Evolutionary conservation across 202 grass and related monocot genomes (phyloP).

Genomic region (Digitaria exilis): DNA sequence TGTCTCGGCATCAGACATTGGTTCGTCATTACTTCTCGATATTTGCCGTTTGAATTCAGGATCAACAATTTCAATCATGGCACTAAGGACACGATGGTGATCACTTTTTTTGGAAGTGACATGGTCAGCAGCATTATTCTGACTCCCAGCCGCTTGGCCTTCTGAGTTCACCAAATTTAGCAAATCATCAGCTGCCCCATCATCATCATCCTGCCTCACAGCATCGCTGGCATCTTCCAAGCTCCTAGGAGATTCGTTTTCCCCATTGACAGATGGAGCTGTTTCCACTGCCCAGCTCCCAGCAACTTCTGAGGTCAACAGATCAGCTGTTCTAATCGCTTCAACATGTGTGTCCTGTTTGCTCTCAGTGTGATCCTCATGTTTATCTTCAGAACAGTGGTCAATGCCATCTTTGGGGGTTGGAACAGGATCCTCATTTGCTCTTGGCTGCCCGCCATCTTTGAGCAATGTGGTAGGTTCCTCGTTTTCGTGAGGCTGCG

Average conservation of each 20-base stretch:
- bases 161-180: constrained; percentile 56
- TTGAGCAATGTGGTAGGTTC: constrained; percentile 37
- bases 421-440: constrained; percentile 22
- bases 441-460: constrained; percentile 23
- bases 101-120: constrained; percentile 38
- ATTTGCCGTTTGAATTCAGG: constrained; percentile 65
- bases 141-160: constrained; percentile 63
- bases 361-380: constrained; percentile 42
- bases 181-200: constrained; percentile 45
- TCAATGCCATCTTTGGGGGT: constrained; percentile 38
- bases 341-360: constrained; percentile 58
- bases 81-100: constrained; percentile 55
- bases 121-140: constrained; percentile 52
- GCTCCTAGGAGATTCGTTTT: constrained; percentile 70
- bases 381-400: constrained; percentile 54
- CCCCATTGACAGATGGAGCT: constrained; percentile 59
- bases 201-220: constrained; percentile 22
- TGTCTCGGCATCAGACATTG: constrained; percentile 68
- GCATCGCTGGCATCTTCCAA: constrained; percentile 43
- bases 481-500: constrained; percentile 44
- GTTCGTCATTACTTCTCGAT: constrained; percentile 37
- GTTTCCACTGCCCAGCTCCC: constrained; percentile 90
- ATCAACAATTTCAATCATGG: constrained; percentile 69
- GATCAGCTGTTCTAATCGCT: constrained; percentile 71
- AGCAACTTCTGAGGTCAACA: constrained; percentile 85